Evolutionary conservation across 352 stramenopile genomes (phyloP), one percentile per base, ranked within the genome.

Genomic region (Globisporangium radiosum): DNA sequence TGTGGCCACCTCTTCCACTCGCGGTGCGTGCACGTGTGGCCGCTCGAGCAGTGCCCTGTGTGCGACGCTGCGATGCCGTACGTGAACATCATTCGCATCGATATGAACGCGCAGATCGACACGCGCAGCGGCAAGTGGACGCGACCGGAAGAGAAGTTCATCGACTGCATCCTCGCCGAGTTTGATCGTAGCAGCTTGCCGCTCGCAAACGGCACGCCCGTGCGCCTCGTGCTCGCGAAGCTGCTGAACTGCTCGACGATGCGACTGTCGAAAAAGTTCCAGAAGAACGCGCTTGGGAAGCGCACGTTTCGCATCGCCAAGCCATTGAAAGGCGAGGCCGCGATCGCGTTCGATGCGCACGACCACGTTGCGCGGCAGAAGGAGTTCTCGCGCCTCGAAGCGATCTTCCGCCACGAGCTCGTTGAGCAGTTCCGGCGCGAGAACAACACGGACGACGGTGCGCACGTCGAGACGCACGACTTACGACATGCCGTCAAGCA

Each of bases 161-260:
- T 94, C 57, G 81, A 91, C 58, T 71, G 76, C 36, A 90, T 94
- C 60, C 71, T 94, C 14, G 57, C 81, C 45, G 85, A 94, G 68
- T 94, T 94, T 52, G 81, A 92, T 61, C 75, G 81, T 42, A 81
- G 75, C 60, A 75, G 72, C 37, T 72, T 94, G 38, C 82, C 85
- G 19, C 73, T 94, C 19, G 84, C 82, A 7, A 87, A 94, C 58
- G 85, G 85, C 61, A 94, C 85, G 19, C 85, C 85, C 45, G 85
- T 94, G 60, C 85, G 85, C 1, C 69, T 94, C 17, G 82, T 91
- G 60, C 70, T 94, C 11, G 82, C 85, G 40, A 91, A 87, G 67
- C 71, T 94, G 63, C 85, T 94, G 54, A 94, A 94, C 64, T 94
- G 85, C 65, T 92, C 82, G 54, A 90, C 85, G n/a, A 94, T 94